Evolutionary conservation across 257 asterid species (phyloP).

Genomic region (Penstemon newberryi): DNA sequence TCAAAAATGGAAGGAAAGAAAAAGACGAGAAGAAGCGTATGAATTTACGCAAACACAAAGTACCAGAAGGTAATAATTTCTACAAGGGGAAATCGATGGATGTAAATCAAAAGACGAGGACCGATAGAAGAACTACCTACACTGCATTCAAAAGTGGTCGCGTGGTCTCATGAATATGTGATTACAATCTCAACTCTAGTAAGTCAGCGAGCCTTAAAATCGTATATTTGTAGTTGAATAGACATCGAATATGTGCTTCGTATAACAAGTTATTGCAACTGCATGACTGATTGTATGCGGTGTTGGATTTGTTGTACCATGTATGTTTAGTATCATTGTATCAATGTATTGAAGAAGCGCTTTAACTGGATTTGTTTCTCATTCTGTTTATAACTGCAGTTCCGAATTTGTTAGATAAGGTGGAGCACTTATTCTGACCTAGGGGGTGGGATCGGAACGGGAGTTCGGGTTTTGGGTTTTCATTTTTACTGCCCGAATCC

Average conservation of each 20-base stretch:
- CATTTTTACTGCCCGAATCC: too few relatives aligned
- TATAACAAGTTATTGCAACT: neutral
- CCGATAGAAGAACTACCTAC: constrained; percentile 25
- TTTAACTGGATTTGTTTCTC: too few relatives aligned
- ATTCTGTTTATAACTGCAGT: too few relatives aligned
- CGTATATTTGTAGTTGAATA: constrained; percentile 21
- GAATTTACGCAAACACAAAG: constrained; percentile 27
- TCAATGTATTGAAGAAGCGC: too few relatives aligned
- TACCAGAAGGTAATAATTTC: constrained; percentile 24
- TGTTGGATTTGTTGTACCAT: neutral
- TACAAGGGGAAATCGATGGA: constrained; percentile 32
- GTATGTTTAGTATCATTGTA: neutral
- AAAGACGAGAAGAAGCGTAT: constrained; percentile 32
- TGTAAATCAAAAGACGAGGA: constrained; percentile 34
- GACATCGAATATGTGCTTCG: neutral
- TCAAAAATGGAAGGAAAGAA: constrained; percentile 26
- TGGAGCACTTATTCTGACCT: too few relatives aligned
- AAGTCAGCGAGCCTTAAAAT: neutral
- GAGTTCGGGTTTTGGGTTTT: too few relatives aligned
- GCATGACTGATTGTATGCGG: neutral
- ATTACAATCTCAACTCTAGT: neutral
- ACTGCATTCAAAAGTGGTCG: constrained; percentile 31
- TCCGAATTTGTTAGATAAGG: too few relatives aligned
- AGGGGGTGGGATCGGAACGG: too few relatives aligned
- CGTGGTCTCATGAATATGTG: constrained; percentile 32